Conservation (phyloP, 495 filamentous ascomycete genomes). For the Aspergillus egyptiacus region DNA sequence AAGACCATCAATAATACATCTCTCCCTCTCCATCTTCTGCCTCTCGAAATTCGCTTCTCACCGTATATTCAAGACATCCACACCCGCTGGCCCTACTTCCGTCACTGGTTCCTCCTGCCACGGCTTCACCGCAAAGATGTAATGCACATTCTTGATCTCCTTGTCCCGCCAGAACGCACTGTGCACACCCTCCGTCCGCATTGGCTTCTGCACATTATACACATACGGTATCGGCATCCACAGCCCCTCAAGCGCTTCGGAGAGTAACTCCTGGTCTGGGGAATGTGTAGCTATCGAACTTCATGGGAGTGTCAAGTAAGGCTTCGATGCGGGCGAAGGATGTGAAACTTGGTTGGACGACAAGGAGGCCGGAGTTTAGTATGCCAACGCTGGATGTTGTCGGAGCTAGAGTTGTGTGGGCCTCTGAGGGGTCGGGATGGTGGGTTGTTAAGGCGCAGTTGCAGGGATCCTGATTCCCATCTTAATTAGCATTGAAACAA, state of each 20-base stretch:
- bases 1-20: slow-evolving; percentile 23
- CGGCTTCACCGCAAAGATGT: slow-evolving; percentile 73
- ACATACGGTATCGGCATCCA: slow-evolving; percentile 73
- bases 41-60: slow-evolving; percentile 51
- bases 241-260: slow-evolving; percentile 55
- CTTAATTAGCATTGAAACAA: not conserved
- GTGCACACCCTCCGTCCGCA: slow-evolving; percentile 64
- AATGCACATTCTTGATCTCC: slow-evolving; percentile 73
- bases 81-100: slow-evolving; percentile 10
- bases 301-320: slow-evolving; percentile 30
- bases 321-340: slow-evolving; percentile 51
- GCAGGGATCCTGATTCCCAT: slow-evolving; percentile 41
- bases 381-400: slow-evolving; percentile 52
- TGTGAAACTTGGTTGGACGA: slow-evolving; percentile 56
- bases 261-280: slow-evolving; percentile 70
- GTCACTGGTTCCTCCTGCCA: slow-evolving; percentile 61
- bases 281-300: slow-evolving; percentile 55
- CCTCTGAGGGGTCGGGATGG: slow-evolving; percentile 50
- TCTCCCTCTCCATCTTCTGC: slow-evolving; percentile 40
- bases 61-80: slow-evolving; percentile 50
- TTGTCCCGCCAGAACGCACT: slow-evolving; percentile 68
- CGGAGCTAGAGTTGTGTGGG: slow-evolving; percentile 51
- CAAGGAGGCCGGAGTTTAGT: slow-evolving; percentile 68
- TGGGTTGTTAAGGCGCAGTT: slow-evolving; percentile 75
- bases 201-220: slow-evolving; percentile 79